Conservation (phyloP, 208 protist species). For the Trypanosoma platydactyli region DNA sequence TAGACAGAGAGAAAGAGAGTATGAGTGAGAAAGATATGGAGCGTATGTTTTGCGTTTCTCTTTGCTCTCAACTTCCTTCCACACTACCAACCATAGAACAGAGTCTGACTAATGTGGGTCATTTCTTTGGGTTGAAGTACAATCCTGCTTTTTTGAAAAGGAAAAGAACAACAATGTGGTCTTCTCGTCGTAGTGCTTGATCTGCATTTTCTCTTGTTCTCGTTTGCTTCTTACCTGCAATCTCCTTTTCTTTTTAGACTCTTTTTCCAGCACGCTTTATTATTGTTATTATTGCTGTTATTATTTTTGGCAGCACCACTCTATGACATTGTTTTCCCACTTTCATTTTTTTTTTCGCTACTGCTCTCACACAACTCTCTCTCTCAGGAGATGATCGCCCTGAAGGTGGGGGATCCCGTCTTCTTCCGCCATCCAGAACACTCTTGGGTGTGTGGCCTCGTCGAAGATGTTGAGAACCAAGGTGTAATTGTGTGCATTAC, state of each 20-base stretch:
- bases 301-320: not conserved
- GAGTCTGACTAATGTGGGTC: constrained; percentile 1
- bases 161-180: not conserved
- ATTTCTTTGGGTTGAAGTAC: constrained; percentile 15
- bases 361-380: not conserved
- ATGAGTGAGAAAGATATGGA: constrained; percentile 1
- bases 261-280: too few relatives aligned
- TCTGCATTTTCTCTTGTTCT: not conserved
- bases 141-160: not conserved
- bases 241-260: constrained; percentile 1
- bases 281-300: too few relatives aligned
- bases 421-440: constrained; percentile 29
- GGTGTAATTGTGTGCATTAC: not conserved
- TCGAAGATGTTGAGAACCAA: constrained; percentile 2
- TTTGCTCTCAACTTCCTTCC: too few relatives aligned
- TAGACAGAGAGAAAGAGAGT: not conserved
- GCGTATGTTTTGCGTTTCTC: constrained; percentile 16
- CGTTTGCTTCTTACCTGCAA: constrained; percentile 9
- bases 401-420: constrained; percentile 6
- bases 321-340: not conserved
- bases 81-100: constrained; percentile 2
- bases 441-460: constrained; percentile 23
- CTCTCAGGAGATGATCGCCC: not conserved
- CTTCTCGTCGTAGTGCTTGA: not conserved
- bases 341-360: constrained; percentile 9